Percentiles rank a stretch among this genome's conserved stretches.
phyloP scores from a whole-genome alignment of 768 basidiomycete species.

The Boletales sp. region DNA sequence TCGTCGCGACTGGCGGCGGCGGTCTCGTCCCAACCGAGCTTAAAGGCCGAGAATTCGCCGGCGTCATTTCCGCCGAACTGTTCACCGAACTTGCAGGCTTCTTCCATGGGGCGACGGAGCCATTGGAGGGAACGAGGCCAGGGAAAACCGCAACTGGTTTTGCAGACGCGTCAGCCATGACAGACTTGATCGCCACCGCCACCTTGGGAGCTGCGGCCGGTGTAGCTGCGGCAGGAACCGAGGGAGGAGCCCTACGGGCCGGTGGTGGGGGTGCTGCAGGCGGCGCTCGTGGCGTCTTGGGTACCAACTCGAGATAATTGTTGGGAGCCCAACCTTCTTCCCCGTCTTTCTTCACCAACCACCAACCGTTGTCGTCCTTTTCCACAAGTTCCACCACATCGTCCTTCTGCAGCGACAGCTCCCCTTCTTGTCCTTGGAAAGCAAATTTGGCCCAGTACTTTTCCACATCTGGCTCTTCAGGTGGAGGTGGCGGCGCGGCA shows the following conservation, averaged over 20 bases:
- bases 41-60: slow-evolving; percentile 47
- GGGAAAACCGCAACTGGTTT: slow-evolving; percentile 83
- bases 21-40: slow-evolving; percentile 49
- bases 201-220: slow-evolving; percentile 34
- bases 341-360: slow-evolving; percentile 84
- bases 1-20: slow-evolving; percentile 58
- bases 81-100: slow-evolving; percentile 40
- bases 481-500: slow-evolving; percentile 51
- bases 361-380: slow-evolving; percentile 97
- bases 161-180: slow-evolving; percentile 57
- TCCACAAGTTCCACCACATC: slow-evolving; percentile 89
- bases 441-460: slow-evolving; percentile 86
- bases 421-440: slow-evolving; percentile 92
- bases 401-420: slow-evolving; percentile 86
- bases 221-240: slow-evolving; percentile 35
- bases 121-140: slow-evolving; percentile 65
- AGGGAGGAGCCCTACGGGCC: slow-evolving; percentile 41
- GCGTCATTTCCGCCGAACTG: slow-evolving; percentile 36
- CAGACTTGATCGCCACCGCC: slow-evolving; percentile 37
- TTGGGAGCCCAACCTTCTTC: slow-evolving; percentile 94
- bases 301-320: slow-evolving; percentile 84
- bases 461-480: slow-evolving; percentile 62
- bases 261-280: slow-evolving; percentile 73
- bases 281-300: slow-evolving; percentile 59
- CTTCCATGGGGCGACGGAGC: slow-evolving; percentile 73